A percentile compares a stretch with the other conserved stretches of the same genome.
phyloP scores from a whole-genome alignment of 2,329 filamentous ascomycete species.

The Setomelanomma holmii region DNA sequence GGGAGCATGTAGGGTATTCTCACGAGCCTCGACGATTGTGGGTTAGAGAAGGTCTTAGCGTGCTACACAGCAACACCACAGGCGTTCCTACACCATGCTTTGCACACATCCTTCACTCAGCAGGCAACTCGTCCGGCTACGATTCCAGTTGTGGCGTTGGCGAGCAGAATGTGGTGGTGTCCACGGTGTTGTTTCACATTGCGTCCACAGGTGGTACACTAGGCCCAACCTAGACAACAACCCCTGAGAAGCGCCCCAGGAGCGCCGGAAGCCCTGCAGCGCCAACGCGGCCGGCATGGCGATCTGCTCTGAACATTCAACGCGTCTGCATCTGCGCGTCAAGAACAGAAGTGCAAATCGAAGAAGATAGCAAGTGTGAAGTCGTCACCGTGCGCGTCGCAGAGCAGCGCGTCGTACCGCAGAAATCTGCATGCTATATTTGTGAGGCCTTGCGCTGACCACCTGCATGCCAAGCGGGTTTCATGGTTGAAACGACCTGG shows the following conservation, averaged over 20 bases:
- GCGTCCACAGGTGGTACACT: conserved; percentile 26
- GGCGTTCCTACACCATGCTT: conserved; percentile 12
- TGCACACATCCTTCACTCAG: conserved; percentile 2
- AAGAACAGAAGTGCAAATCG: neutral
- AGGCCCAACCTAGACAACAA: conserved; percentile 12
- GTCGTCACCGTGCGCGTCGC: conserved; percentile 2
- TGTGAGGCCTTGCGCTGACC: conserved; percentile 41
- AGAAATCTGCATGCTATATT: conserved; percentile 38
- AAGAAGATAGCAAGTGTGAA: conserved; percentile 8
- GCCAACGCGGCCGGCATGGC: conserved; percentile 33
- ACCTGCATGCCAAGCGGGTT: conserved; percentile 46
- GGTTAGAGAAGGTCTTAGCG: conserved; percentile 14
- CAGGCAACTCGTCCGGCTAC: conserved; percentile 10
- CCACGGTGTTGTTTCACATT: conserved; percentile 40
- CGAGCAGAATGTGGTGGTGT: conserved; percentile 32
- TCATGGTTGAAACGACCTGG: conserved; percentile 44
- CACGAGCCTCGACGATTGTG: conserved; percentile 7
- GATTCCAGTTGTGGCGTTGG: conserved; percentile 35
- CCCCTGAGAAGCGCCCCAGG: conserved; percentile 26
- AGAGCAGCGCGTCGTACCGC: conserved; percentile 21
- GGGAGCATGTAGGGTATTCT: neutral
- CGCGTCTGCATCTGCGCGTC: conserved; percentile 6
- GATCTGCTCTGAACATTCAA: conserved; percentile 31
- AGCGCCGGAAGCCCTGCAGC: conserved; percentile 32
- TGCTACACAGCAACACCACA: conserved; percentile 21